phyloP scores from a whole-genome alignment of 495 filamentous ascomycete species.

The Hypoxylon cercidicola region DNA sequence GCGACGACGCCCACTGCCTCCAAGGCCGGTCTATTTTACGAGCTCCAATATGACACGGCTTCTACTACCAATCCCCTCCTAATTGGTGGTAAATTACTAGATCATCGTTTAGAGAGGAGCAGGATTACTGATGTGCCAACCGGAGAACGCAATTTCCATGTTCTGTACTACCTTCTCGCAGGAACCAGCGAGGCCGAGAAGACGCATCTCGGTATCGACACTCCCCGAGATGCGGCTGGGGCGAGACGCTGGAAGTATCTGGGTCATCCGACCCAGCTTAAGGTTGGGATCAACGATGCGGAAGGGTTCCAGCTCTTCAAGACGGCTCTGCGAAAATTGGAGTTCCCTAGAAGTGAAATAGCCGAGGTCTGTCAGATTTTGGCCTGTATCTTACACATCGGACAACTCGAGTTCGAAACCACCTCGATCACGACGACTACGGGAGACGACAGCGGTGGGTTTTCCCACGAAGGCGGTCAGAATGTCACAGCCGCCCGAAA shows the following conservation, averaged over 20 bases:
- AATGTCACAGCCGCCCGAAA: conserved; percentile 88
- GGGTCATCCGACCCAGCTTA: conserved; percentile 94
- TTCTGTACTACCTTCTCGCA: conserved; percentile 92
- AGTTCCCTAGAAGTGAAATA: conserved; percentile 92
- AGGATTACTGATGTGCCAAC: conserved; percentile 90
- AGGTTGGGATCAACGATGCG: conserved; percentile 93
- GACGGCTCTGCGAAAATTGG: conserved; percentile 89
- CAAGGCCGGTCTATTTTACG: conserved; percentile 93
- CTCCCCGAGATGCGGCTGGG: conserved; percentile 58
- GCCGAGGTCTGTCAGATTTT: conserved; percentile 96
- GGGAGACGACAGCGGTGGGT: conserved; percentile 93
- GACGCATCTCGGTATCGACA: conserved; percentile 85
- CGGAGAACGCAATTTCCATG: conserved; percentile 95
- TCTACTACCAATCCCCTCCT: conserved; percentile 81
- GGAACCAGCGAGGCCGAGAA: conserved; percentile 93
- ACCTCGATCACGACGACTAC: conserved; percentile 78
- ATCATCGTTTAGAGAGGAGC: conserved; percentile 90
- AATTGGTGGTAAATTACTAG: conserved; percentile 92
- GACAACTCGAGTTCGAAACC: conserved; percentile 90
- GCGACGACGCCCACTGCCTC: conserved; percentile 93
- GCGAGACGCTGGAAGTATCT: conserved; percentile 93
- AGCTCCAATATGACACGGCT: conserved; percentile 93
- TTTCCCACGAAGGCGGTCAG: conserved; percentile 93
- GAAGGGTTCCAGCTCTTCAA: conserved; percentile 99
- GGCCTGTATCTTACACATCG: conserved; percentile 91